Evolutionary conservation across 129 eudicot genomes (phyloP).

Genomic region (Lactuca saligna): DNA sequence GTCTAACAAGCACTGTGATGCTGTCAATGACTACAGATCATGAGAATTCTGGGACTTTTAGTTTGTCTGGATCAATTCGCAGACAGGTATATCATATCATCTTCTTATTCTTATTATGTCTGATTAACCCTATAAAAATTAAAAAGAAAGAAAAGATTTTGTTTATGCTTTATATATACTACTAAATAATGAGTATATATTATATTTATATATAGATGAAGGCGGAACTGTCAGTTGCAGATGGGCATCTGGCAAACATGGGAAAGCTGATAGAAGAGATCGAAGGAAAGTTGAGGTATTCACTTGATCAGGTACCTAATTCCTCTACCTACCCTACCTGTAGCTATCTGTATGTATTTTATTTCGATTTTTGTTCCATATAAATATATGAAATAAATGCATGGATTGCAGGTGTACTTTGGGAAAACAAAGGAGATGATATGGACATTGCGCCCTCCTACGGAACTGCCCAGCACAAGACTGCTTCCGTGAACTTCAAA

Average conservation of each 20-base stretch:
- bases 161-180: too few relatives aligned
- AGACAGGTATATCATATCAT: slow-evolving; percentile 55
- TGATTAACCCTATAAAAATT: background rate
- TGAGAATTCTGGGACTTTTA: slow-evolving; percentile 66
- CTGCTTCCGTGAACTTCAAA: slow-evolving; percentile 37
- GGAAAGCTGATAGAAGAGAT: slow-evolving; percentile 88
- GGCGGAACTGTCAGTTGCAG: slow-evolving; percentile 61
- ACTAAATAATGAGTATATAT: too few relatives aligned
- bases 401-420: slow-evolving; percentile 62
- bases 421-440: slow-evolving; percentile 92
- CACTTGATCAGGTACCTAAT: slow-evolving; percentile 68
- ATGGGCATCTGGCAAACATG: slow-evolving; percentile 82
- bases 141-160: background rate
- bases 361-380: too few relatives aligned
- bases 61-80: slow-evolving; percentile 81
- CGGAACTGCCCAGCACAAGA: slow-evolving; percentile 48
- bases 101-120: background rate
- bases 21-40: slow-evolving; percentile 75
- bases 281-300: slow-evolving; percentile 78
- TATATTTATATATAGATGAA: too few relatives aligned
- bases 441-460: slow-evolving; percentile 76
- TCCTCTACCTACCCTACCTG: too few relatives aligned
- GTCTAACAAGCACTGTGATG: slow-evolving; percentile 83
- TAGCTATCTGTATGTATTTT: too few relatives aligned
- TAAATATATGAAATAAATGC: too few relatives aligned